phyloP scores from a whole-genome alignment of 1,139 yeast species.

The Nakaseomyces nivariensis region DNA sequence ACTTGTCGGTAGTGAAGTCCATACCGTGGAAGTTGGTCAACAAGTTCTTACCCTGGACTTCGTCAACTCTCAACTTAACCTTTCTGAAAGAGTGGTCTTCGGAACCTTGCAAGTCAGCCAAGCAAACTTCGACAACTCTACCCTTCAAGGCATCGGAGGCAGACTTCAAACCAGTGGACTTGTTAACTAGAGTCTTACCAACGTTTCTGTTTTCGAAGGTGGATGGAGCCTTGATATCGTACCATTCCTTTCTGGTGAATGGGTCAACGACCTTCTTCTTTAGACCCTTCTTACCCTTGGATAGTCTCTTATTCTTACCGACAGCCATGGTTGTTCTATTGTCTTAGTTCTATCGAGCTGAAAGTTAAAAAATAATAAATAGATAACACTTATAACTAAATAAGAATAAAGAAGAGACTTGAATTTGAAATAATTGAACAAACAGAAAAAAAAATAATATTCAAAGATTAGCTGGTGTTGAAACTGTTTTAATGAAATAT shows the following conservation, averaged over 20 bases:
- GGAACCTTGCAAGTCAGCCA: slow-evolving; percentile 86
- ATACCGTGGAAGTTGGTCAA: slow-evolving; percentile 93
- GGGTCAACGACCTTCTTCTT: slow-evolving; percentile 96
- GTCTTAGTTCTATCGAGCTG: slow-evolving; percentile 31
- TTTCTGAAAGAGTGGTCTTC: slow-evolving; percentile 90
- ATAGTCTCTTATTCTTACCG: slow-evolving; percentile 93
- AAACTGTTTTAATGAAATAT: too few species aligned
- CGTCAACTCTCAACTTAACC: slow-evolving; percentile 83
- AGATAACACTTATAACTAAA: neutral
- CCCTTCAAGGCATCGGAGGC: slow-evolving; percentile 90
- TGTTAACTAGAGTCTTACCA: slow-evolving; percentile 91
- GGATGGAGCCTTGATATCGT: slow-evolving; percentile 89
- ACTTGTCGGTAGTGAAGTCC: slow-evolving; percentile 85
- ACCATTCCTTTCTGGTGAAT: slow-evolving; percentile 93
- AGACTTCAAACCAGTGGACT: slow-evolving; percentile 86
- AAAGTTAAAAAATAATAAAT: neutral
- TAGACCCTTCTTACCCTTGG: slow-evolving; percentile 92
- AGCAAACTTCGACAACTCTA: slow-evolving; percentile 76
- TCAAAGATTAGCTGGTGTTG: too few species aligned
- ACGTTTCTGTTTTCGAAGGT: slow-evolving; percentile 89
- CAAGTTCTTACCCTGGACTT: slow-evolving; percentile 86
- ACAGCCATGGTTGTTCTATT: slow-evolving; percentile 59
- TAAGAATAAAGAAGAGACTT: too few species aligned
- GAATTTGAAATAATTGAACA: neutral
- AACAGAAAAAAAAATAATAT: neutral